Evolutionary conservation across 2,329 filamentous ascomycete species (phyloP), one percentile per base, ranked within the genome.

Genomic region (Ophiocordyceps camponoti-saundersi): DNA sequence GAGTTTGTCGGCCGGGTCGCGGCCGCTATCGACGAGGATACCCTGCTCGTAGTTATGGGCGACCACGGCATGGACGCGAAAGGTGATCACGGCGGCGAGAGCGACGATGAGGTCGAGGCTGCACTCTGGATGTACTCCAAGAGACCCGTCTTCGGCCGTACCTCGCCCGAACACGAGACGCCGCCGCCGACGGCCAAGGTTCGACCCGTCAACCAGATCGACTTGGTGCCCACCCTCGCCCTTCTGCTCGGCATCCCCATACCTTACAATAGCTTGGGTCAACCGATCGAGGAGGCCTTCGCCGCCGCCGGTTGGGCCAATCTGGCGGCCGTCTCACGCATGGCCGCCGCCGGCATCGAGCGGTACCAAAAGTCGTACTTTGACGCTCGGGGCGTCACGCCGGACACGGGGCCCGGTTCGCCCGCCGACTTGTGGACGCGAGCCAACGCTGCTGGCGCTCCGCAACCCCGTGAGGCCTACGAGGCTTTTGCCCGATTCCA

Each of bases 111-210:
- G 61, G 78, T 98, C 7, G 80, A 98, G 62, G 88, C 92, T 48
- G 88, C 92, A 2, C 64, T 98, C 44, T 98, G 92, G 90, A 94
- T 98, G 88, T 98, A 96, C 62, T 94, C 92, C 1, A 94, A 89
- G 62, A 81, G 78, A 54, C 79, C 80, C 0, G 63, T 85, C 11
- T 98, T 98, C 62, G 92, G 92, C 16, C 80, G 88, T 39, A 84
- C 78, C 2, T 71, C 76, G 44, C 66, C 76, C 3, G 73, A 77
- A 6, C 74, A 72, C 52, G 59, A 65, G 15, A 66, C 69, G 20
- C 80, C 79, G 18, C 80, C 77, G 7, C 63, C 67, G n/a, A 85
- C 75, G 21, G 88, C 89, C 40, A 93, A 92, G 61, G 75, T 80
- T 21, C 74, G 85, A 11, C 80, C 85, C 0, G 75, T 80, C 40